phyloP scores from a whole-genome alignment of 225 moss, liverwort and hornwort genomes.

The Sphagnum contortum region DNA sequence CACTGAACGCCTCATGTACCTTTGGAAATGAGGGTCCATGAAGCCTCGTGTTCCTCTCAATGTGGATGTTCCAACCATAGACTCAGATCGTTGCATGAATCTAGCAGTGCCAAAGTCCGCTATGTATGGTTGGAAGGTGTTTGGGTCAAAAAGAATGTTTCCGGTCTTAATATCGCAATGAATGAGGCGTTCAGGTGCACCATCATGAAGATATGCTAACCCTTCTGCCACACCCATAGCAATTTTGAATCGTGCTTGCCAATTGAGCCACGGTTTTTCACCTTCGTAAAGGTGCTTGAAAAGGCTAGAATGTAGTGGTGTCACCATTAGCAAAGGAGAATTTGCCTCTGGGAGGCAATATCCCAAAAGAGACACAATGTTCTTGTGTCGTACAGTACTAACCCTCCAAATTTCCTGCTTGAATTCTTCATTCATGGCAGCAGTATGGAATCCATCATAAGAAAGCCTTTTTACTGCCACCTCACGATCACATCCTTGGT shows the following conservation, averaged over 20 bases:
- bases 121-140: not conserved
- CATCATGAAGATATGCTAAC: constrained; percentile 9
- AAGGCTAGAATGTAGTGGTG: constrained; percentile 1
- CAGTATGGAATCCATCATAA: too few relatives aligned
- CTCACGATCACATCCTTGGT: not conserved
- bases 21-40: constrained; percentile 1
- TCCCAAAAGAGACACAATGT: not conserved
- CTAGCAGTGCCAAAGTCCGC: constrained; percentile 12
- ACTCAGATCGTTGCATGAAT: not conserved
- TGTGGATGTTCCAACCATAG: not conserved
- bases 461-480: not conserved
- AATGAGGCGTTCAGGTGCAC: constrained; percentile 3
- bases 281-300: not conserved
- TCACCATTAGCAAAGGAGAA: not conserved
- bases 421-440: not conserved
- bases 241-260: constrained; percentile 5
- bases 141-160: constrained; percentile 13
- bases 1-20: not conserved
- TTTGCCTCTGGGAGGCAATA: not conserved
- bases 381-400: constrained; percentile 1
- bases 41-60: constrained; percentile 8
- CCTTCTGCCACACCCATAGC: constrained; percentile 2
- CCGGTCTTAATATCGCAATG: constrained; percentile 15
- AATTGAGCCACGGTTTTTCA: not conserved
- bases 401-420: not conserved